phyloP scores from a whole-genome alignment of 176 grass and related monocot species.

The Ensete ventricosum region DNA sequence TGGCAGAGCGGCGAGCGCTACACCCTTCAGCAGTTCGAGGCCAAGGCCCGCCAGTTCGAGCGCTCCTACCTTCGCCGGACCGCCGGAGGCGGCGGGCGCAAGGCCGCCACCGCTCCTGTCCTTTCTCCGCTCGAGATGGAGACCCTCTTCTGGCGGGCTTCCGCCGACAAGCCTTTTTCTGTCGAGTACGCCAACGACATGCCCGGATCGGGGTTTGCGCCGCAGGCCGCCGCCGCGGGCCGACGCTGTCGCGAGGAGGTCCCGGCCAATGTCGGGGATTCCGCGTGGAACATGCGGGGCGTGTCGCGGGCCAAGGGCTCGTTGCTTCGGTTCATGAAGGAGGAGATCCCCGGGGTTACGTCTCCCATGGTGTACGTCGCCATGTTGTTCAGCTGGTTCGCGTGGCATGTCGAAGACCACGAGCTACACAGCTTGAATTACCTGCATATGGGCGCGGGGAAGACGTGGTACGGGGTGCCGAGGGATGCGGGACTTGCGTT shows the following conservation, averaged over 20 bases:
- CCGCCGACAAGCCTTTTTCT: conserved; percentile 46
- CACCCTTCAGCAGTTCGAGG: conserved; percentile 76
- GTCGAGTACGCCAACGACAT: conserved; percentile 87
- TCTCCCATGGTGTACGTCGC: conserved; percentile 80
- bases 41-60: conserved; percentile 37
- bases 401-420: conserved; percentile 95
- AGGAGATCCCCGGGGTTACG: conserved; percentile 78
- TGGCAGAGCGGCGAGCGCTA: conserved; percentile 53
- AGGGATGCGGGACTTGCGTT: conserved; percentile 69
- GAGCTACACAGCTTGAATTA: conserved; percentile 90
- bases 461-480: conserved; percentile 86
- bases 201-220: conserved; percentile 59
- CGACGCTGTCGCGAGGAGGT: conserved; percentile 11
- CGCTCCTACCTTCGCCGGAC: conserved; percentile 15
- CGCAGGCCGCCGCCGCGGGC: neutral
- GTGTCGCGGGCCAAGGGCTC: conserved; percentile 48
- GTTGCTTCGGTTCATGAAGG: conserved; percentile 57
- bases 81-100: neutral
- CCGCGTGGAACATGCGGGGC: conserved; percentile 79
- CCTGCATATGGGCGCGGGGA: conserved; percentile 65
- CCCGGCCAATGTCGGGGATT: conserved; percentile 52
- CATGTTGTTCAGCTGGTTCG: conserved; percentile 95
- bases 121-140: conserved; percentile 69
- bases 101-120: conserved; percentile 15
- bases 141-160: conserved; percentile 71